Base-by-base conservation (phyloP, 202 grass and related monocot genomes). In the Saccharum hybrid region DNA sequence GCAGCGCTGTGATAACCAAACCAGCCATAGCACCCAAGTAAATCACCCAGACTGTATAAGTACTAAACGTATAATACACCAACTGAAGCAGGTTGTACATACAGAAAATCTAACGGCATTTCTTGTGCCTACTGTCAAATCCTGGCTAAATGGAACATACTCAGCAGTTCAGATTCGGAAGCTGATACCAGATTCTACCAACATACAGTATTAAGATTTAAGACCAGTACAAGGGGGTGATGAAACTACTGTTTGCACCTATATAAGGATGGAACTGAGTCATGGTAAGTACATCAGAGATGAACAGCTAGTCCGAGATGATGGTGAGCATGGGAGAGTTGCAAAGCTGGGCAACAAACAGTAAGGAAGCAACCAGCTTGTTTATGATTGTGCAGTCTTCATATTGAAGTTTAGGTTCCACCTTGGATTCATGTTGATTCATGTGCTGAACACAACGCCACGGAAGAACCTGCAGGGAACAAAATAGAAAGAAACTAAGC, bases 401-500 rank as follows among this genome's bases (percentile, higher is more conserved):
- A 33, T 19, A 18, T 10, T 0, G 72, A 39, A 57, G 56, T 56
- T 45, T 59, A 83, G 71, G 34, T 77, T 81, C 56, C 30, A 12
- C 73, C 73, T 67, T 45, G 41, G 72, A 79, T 86, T 75, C 39
- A n/a, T n/a, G n/a, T n/a, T n/a, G n/a, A n/a, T n/a, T n/a, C n/a
- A 60, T 54, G 62, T 70, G 68, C 61, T 43, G 31, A 49, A 30
- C 60, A 79, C 16, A 49, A 82, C 64, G 74, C 79, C 83, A 83
- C 15, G 12, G 63, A 78, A 79, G 68, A 83, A 86, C 68, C 88
- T 90, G 83, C 12, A 51, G 59, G 7, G n/a, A 82, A 85, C 15
- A 62, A 74, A 86, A 86, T 68, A 31, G 45, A 31, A 84, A 62
- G 52, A 77, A 42, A 36, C 4, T 74, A 54, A 85, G 59, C 46